phyloP scores from a whole-genome alignment of 495 filamentous ascomycete genomes.

The Tuber umbilicatum region DNA sequence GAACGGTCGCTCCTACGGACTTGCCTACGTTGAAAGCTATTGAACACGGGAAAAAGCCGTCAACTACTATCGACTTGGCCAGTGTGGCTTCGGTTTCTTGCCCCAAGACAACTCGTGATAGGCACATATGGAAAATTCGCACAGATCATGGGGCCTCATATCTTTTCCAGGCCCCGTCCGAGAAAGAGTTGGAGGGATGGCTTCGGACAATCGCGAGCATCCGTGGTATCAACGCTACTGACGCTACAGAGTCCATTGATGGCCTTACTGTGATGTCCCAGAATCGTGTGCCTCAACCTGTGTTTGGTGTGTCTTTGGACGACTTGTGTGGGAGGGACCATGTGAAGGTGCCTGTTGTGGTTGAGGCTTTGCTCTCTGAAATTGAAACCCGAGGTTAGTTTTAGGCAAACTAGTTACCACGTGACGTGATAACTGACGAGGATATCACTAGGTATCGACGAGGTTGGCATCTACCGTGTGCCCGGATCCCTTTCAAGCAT shows the following conservation, averaged over 20 bases:
- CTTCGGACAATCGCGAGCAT: slow-evolving; percentile 32
- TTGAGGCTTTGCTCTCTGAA: slow-evolving; percentile 40
- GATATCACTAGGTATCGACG: slow-evolving; percentile 30
- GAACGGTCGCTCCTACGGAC: slow-evolving; percentile 35
- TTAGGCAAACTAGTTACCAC: background rate
- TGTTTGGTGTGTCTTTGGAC: slow-evolving; percentile 42
- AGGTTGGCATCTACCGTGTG: slow-evolving; percentile 43
- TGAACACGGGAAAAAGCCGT: slow-evolving; percentile 40
- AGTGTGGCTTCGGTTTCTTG: slow-evolving; percentile 30
- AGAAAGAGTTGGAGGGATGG: slow-evolving; percentile 41
- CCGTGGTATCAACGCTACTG: slow-evolving; percentile 37
- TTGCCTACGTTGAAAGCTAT: slow-evolving; percentile 33
- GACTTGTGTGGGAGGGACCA: slow-evolving; percentile 41
- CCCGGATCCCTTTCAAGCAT: slow-evolving; percentile 42
- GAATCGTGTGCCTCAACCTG: slow-evolving; percentile 37
- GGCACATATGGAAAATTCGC: slow-evolving; percentile 37
- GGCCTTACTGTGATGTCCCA: slow-evolving; percentile 37
- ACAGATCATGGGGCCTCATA: slow-evolving; percentile 37
- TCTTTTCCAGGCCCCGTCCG: slow-evolving; percentile 39
- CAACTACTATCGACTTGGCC: slow-evolving; percentile 32
- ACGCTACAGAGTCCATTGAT: slow-evolving; percentile 42
- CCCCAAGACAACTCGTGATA: slow-evolving; percentile 36
- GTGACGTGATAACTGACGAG: slow-evolving; percentile 10
- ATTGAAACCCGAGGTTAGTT: slow-evolving; percentile 41
- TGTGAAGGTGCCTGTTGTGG: slow-evolving; percentile 42